Evolutionary conservation across 495 filamentous ascomycete genomes (phyloP).

Genomic region (Annulohypoxylon nitens): DNA sequence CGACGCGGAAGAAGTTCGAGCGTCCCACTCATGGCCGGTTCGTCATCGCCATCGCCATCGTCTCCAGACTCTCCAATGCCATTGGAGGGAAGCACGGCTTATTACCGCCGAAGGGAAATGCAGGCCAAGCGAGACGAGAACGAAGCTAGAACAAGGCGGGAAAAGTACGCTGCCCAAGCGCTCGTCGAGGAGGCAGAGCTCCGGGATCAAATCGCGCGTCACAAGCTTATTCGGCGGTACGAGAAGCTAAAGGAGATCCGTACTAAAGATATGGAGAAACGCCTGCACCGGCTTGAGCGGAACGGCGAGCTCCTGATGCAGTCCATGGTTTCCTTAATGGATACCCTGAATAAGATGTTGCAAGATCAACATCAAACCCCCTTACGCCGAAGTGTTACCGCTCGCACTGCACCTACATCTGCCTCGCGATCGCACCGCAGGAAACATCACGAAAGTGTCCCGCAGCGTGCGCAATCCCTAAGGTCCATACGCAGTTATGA

Average conservation of each 20-base stretch:
- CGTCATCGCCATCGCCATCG: conserved; percentile 31
- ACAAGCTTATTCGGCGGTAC: conserved; percentile 50
- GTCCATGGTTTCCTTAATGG: conserved; percentile 51
- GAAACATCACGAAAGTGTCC: background rate
- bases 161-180: conserved; percentile 30
- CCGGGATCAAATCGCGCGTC: conserved; percentile 37
- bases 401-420: background rate
- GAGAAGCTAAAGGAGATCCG: conserved; percentile 51
- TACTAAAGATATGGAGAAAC: conserved; percentile 52
- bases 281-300: conserved; percentile 51
- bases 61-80: conserved; percentile 22
- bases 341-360: conserved; percentile 49
- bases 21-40: conserved; percentile 24
- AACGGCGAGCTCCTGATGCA: conserved; percentile 51
- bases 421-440: background rate
- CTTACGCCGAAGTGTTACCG: conserved; percentile 22
- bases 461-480: conserved; percentile 21
- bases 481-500: conserved; percentile 24
- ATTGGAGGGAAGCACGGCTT: conserved; percentile 33
- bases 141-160: conserved; percentile 22
- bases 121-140: conserved; percentile 37
- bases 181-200: conserved; percentile 31
- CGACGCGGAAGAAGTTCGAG: conserved; percentile 25
- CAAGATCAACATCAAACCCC: conserved; percentile 36
- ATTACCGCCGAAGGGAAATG: conserved; percentile 35